phyloP scores from a whole-genome alignment of 129 eudicot genomes.

The Pittosporum tobira region DNA sequence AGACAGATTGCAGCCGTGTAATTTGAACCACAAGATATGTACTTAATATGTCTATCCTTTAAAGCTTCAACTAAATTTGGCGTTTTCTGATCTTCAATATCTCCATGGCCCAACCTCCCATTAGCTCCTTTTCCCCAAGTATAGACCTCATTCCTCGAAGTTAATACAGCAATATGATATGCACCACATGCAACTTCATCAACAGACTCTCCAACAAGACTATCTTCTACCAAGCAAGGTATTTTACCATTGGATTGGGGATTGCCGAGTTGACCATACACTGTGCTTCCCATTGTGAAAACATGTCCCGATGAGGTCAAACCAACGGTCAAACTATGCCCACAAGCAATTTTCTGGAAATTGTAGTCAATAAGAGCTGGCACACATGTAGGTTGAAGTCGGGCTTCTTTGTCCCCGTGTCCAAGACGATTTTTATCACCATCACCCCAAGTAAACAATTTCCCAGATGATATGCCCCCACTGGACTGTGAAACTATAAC shows the following conservation, averaged over 20 bases:
- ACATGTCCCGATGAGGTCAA: slow-evolving; percentile 20
- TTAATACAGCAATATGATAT: slow-evolving; percentile 17
- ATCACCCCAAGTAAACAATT: slow-evolving; percentile 25
- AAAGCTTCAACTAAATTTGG: slow-evolving; percentile 20
- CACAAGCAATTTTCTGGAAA: slow-evolving; percentile 19
- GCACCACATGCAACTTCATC: slow-evolving; percentile 20
- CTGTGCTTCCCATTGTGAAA: slow-evolving; percentile 23
- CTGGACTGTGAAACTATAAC: slow-evolving; percentile 14
- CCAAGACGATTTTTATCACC: slow-evolving; percentile 22
- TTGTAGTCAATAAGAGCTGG: slow-evolving; percentile 14
- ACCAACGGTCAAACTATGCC: slow-evolving; percentile 22
- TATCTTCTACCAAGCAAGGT: slow-evolving; percentile 18
- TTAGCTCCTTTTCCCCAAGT: slow-evolving; percentile 29
- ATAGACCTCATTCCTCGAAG: slow-evolving; percentile 22
- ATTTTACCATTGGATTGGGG: slow-evolving; percentile 14
- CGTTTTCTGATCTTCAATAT: slow-evolving; percentile 18
- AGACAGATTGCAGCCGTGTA: slow-evolving; percentile 18
- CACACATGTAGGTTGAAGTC: slow-evolving; percentile 20
- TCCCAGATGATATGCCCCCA: slow-evolving; percentile 9
- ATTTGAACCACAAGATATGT: slow-evolving; percentile 16
- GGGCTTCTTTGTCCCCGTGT: slow-evolving; percentile 19
- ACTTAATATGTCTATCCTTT: slow-evolving; percentile 19
- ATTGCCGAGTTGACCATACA: slow-evolving; percentile 20
- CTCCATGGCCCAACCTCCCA: slow-evolving; percentile 26
- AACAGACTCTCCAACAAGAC: slow-evolving; percentile 6